These are phyloP conservation scores for Coemansia sp. DNA, from an alignment of 192 early-diverging fungal genomes.

Conservation along the genomic window DNA sequence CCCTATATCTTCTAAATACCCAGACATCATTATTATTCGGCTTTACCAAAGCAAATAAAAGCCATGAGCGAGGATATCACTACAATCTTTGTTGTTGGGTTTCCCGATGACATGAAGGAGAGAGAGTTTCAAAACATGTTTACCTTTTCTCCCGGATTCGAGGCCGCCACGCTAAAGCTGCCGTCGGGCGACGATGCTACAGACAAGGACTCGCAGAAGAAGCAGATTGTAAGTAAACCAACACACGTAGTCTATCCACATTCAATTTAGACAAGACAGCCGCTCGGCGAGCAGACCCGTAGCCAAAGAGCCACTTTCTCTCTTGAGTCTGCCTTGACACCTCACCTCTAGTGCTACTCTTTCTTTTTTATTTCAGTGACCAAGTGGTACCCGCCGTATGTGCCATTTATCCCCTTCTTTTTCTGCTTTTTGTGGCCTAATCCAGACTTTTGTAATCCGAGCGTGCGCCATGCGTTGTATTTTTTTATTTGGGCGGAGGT, in stretches of 20 bases:
- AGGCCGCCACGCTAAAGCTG: constrained; percentile 94
- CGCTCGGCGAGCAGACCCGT: no score
- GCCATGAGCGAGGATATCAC: constrained; percentile 81
- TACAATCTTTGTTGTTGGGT: constrained; percentile 99
- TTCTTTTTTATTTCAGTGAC: no score
- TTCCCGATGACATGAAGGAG: constrained; percentile 98
- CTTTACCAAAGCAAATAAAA: no score
- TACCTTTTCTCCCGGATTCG: constrained; percentile 95
- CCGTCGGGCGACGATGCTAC: constrained; percentile 58
- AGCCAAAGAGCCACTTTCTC: no score
- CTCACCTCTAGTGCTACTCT: no score
- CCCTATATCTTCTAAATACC: no score
- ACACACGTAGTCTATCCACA: background rate
- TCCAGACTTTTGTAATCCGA: background rate
- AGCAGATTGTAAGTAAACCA: constrained; percentile 79
- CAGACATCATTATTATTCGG: no score
- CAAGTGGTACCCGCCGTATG: no score
- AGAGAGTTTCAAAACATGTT: constrained; percentile 99
- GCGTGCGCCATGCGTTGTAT: background rate
- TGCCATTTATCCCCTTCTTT: background rate
- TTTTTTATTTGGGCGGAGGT: no score
- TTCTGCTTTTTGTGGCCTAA: background rate
- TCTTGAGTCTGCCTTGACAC: no score
- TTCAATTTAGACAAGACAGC: no score
- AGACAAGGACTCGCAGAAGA: constrained; percentile 61